Conservation (phyloP, 1,284 basidiomycete genomes). For the Boletellus deceptivus region DNA sequence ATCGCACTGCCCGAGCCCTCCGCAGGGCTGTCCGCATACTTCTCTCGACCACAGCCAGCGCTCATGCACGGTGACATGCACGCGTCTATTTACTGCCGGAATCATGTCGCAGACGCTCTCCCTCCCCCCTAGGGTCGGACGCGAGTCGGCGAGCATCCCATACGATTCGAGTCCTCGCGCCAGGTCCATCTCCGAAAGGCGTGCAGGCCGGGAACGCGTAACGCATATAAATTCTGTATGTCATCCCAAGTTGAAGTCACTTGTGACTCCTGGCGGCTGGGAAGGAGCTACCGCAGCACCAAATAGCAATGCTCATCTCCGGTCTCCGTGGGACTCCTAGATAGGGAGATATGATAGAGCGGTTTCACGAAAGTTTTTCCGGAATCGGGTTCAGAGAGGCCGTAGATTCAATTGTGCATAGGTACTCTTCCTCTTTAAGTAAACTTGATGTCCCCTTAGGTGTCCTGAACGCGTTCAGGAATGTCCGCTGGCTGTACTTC, state of each 20-base stretch:
- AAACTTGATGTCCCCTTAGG: constrained; percentile 30
- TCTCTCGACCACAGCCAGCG: too few relatives aligned
- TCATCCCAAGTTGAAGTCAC: neutral
- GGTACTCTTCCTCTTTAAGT: neutral
- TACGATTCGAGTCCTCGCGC: constrained; percentile 6
- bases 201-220: neutral
- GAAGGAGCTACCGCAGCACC: neutral
- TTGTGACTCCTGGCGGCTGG: neutral
- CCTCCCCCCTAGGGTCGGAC: neutral
- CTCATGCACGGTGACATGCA: too few relatives aligned
- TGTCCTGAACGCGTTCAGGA: constrained; percentile 42
- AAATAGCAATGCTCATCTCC: constrained; percentile 1
- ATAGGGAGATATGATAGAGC: neutral
- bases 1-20: constrained; percentile 11
- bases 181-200: neutral
- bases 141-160: neutral
- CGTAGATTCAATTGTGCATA: neutral
- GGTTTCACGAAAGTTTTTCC: neutral
- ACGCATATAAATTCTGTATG: neutral
- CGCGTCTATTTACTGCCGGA: neutral
- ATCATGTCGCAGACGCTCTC: constrained; percentile 1
- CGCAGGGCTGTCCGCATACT: constrained; percentile 2
- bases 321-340: too few relatives aligned
- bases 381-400: constrained; percentile 7
- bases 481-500: constrained; percentile 38